These are phyloP conservation scores for Wickerhamiella occidentalis DNA, from an alignment of 805 yeast species.

Conservation along the genomic window DNA sequence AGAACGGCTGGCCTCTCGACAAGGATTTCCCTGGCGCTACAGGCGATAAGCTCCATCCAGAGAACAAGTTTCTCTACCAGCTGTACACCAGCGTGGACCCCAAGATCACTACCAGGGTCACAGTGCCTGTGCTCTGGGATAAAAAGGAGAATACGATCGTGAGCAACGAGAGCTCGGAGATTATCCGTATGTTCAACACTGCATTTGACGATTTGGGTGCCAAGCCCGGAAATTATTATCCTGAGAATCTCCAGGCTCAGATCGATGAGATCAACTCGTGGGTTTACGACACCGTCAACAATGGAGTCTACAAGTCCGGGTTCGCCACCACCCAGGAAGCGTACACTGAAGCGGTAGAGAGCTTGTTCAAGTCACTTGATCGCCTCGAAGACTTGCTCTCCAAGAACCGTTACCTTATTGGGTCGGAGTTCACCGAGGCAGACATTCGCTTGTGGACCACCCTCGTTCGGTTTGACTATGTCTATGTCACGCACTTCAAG, in stretches of 20 bases:
- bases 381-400: constrained; percentile 28
- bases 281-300: constrained; percentile 77
- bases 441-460: constrained; percentile 83
- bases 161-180: constrained; percentile 82
- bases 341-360: constrained; percentile 55
- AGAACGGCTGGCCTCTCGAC: constrained; percentile 76
- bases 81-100: constrained; percentile 66
- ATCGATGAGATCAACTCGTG: constrained; percentile 72
- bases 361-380: constrained; percentile 52
- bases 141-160: constrained; percentile 71
- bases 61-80: constrained; percentile 49
- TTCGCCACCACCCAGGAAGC: constrained; percentile 76
- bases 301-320: constrained; percentile 88
- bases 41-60: constrained; percentile 45
- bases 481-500: constrained; percentile 75
- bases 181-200: constrained; percentile 69
- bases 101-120: constrained; percentile 66
- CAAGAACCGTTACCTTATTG: constrained; percentile 40
- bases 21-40: constrained; percentile 39
- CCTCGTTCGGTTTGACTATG: constrained; percentile 41
- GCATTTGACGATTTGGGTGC: constrained; percentile 47
- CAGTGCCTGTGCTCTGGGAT: constrained; percentile 94
- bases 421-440: constrained; percentile 70
- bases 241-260: constrained; percentile 37
- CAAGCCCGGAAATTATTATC: constrained; percentile 49